These are phyloP conservation scores for Naegleria gruberi DNA, from an alignment of 208 protist genomes.

Conservation along the genomic window DNA sequence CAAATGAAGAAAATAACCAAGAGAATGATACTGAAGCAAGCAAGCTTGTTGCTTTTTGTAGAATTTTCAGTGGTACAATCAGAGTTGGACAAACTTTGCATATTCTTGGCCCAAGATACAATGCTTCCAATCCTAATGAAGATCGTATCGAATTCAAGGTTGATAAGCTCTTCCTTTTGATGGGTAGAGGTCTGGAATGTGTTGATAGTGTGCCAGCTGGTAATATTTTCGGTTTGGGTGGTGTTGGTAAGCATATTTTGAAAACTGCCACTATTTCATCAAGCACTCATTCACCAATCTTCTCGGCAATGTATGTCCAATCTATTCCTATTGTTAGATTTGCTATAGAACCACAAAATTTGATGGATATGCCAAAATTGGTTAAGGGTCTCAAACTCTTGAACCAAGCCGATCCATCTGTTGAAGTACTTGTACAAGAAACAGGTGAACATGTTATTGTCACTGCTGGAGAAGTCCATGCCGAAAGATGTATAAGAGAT, in stretches of 20 bases:
- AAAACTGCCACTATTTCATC: slow-evolving; percentile 86
- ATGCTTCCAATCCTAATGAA: slow-evolving; percentile 51
- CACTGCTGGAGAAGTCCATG: slow-evolving; percentile 67
- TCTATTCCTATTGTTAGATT: slow-evolving; percentile 63
- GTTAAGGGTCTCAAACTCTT: slow-evolving; percentile 56
- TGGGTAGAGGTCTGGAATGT: slow-evolving; percentile 81
- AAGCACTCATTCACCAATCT: slow-evolving; percentile 56
- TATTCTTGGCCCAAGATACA: slow-evolving; percentile 55
- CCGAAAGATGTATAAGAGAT: slow-evolving; percentile 69
- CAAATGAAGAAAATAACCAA: no score
- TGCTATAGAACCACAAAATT: slow-evolving; percentile 57
- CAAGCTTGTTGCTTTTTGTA: slow-evolving; percentile 87
- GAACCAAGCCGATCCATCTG: slow-evolving; percentile 62
- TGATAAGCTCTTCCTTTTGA: slow-evolving; percentile 71
- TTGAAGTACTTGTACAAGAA: slow-evolving; percentile 53
- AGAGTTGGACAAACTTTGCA: slow-evolving; percentile 68
- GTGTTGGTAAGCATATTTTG: slow-evolving; percentile 71
- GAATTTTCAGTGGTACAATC: slow-evolving; percentile 88
- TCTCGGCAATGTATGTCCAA: slow-evolving; percentile 65
- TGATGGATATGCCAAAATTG: slow-evolving; percentile 18
- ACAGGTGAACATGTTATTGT: slow-evolving; percentile 69
- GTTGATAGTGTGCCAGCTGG: slow-evolving; percentile 63
- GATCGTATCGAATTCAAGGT: slow-evolving; percentile 49
- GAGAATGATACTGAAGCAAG: slow-evolving; percentile 36
- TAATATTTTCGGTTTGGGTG: slow-evolving; percentile 82